Evolutionary conservation across 192 early-diverging fungal species (phyloP).

Genomic region (Podila epigama): DNA sequence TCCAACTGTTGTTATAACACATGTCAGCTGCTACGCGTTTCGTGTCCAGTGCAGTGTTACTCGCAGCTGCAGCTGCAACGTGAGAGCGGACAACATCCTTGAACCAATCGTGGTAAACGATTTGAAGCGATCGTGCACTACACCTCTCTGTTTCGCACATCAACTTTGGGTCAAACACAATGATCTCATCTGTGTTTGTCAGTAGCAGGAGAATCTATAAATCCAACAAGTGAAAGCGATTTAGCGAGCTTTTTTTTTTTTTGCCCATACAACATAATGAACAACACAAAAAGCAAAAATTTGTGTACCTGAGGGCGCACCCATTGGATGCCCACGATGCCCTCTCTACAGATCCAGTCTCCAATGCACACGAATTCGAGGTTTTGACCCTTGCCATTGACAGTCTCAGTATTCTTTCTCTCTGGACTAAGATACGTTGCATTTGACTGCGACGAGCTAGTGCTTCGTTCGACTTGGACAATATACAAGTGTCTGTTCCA

Average conservation of each 20-base stretch:
- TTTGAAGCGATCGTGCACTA: slow-evolving; percentile 53
- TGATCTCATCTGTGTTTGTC: slow-evolving; percentile 63
- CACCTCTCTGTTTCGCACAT: slow-evolving; percentile 59
- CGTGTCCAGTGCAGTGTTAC: slow-evolving; percentile 3
- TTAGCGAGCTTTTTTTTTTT: too few species aligned
- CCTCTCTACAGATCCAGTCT: slow-evolving; percentile 59
- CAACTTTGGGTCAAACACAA: slow-evolving; percentile 63
- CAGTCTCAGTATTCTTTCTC: slow-evolving; percentile 11
- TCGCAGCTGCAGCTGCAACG: slow-evolving; percentile 2
- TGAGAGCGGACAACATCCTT: slow-evolving; percentile 47
- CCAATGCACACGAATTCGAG: slow-evolving; percentile 59
- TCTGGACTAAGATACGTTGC: slow-evolving; percentile 28
- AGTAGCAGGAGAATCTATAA: slow-evolving; percentile 62
- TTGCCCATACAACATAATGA: too few species aligned
- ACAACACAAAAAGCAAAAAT: neutral
- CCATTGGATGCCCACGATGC: slow-evolving; percentile 69
- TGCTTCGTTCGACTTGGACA: slow-evolving; percentile 47
- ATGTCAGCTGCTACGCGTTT: slow-evolving; percentile 45
- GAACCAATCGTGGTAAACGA: slow-evolving; percentile 68
- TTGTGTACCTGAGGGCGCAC: slow-evolving; percentile 60
- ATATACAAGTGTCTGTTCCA: slow-evolving; percentile 65
- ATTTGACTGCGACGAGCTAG: neutral
- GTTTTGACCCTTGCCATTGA: slow-evolving; percentile 26
- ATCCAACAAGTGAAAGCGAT: neutral
- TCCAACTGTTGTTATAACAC: slow-evolving; percentile 63